Percentiles rank a stretch among this genome's conserved stretches.
These are phyloP conservation scores for Solanum hybrid DNA, from an alignment of 305 asterid species.

Conservation along the genomic window DNA sequence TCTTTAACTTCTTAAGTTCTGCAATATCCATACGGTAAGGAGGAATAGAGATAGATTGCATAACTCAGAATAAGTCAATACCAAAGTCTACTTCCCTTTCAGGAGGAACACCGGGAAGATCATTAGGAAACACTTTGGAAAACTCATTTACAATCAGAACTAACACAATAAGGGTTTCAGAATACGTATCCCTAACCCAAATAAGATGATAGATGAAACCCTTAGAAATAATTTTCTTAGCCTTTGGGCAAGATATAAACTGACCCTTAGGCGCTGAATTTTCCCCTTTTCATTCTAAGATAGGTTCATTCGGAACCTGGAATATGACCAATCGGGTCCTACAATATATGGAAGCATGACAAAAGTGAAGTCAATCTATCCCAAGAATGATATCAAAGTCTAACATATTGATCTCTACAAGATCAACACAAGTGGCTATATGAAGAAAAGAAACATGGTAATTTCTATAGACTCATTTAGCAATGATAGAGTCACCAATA, in stretches of 20 bases:
- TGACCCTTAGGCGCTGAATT: not conserved
- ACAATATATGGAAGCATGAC: not conserved
- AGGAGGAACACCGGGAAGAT: not conserved
- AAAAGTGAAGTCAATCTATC: not conserved
- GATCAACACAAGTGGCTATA: not conserved
- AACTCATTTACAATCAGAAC: not conserved
- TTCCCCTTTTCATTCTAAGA: not conserved
- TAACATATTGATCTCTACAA: not conserved
- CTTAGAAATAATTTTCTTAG: not conserved
- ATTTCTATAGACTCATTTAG: not conserved
- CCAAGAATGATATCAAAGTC: not conserved
- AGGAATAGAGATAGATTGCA: not conserved
- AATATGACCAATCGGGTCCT: not conserved
- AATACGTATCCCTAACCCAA: not conserved
- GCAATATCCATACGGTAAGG: not conserved
- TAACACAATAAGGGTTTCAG: not conserved
- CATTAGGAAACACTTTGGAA: not conserved
- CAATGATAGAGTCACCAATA: not conserved
- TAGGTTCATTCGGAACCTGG: not conserved
- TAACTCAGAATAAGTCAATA: not conserved
- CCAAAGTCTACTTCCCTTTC: not conserved
- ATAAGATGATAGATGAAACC: not conserved
- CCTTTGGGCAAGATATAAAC: not conserved
- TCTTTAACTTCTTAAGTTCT: not conserved
- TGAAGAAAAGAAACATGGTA: not conserved